Conservation (phyloP, 805 yeast genomes). For the Nakazawaea pomicola region DNA sequence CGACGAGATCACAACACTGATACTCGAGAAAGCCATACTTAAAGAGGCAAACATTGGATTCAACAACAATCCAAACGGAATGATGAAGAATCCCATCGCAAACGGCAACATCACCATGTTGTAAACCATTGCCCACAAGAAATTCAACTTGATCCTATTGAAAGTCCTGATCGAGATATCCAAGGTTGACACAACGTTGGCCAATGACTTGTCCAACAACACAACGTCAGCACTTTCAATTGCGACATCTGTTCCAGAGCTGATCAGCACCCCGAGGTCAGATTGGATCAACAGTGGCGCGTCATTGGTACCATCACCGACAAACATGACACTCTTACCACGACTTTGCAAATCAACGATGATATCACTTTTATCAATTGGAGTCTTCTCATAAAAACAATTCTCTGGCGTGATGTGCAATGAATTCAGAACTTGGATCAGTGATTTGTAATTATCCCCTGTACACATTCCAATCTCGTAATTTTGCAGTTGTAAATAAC, state of each 20-base stretch:
- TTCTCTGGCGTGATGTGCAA: slow-evolving; percentile 62
- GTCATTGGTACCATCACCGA: slow-evolving; percentile 98
- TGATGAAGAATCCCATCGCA: slow-evolving; percentile 84
- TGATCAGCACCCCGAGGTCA: slow-evolving; percentile 85
- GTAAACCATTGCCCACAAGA: slow-evolving; percentile 82
- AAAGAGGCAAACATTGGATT: slow-evolving; percentile 88
- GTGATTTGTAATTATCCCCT: slow-evolving; percentile 72
- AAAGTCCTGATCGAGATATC: slow-evolving; percentile 71
- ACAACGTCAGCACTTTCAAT: slow-evolving; percentile 96
- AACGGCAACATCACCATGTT: slow-evolving; percentile 84
- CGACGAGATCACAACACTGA: slow-evolving; percentile 82
- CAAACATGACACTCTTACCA: slow-evolving; percentile 63
- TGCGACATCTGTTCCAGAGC: slow-evolving; percentile 93
- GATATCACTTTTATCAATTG: slow-evolving; percentile 68
- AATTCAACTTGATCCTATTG: slow-evolving; percentile 69
- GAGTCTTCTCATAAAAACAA: slow-evolving; percentile 72
- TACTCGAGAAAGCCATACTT: slow-evolving; percentile 91
- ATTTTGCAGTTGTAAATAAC: slow-evolving; percentile 45
- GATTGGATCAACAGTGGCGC: slow-evolving; percentile 93
- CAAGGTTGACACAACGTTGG: slow-evolving; percentile 40
- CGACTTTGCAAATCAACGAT: slow-evolving; percentile 48
- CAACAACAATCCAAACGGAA: slow-evolving; percentile 69
- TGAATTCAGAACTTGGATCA: slow-evolving; percentile 55
- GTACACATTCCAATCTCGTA: slow-evolving; percentile 79
- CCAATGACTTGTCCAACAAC: slow-evolving; percentile 33